Percentiles rank a stretch among this genome's conserved stretches.
Evolutionary conservation across 176 grass and related monocot species (phyloP).

Genomic region (Oryza meridionalis): DNA sequence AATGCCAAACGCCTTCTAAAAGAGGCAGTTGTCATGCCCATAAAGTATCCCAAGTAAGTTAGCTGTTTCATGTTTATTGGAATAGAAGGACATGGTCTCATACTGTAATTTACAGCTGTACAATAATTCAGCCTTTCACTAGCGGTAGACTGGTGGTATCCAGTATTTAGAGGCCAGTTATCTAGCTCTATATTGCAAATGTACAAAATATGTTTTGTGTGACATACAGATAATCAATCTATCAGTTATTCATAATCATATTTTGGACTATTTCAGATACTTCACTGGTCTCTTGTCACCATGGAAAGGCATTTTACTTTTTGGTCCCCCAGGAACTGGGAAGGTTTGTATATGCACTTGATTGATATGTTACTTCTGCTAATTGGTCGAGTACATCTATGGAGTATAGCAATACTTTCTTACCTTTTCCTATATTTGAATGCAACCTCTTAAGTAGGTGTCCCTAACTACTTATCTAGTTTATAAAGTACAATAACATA

Average conservation of each 20-base stretch:
- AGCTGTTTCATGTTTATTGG: constrained; percentile 9
- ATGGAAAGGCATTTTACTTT: constrained; percentile 67
- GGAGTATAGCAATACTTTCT: not conserved
- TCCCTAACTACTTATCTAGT: not conserved
- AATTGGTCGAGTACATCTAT: constrained; percentile 21
- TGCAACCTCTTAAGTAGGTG: not conserved
- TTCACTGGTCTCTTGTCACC: constrained; percentile 62
- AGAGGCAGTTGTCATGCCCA: constrained; percentile 97
- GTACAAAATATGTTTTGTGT: not conserved
- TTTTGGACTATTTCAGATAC: constrained; percentile 46
- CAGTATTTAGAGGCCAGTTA: constrained; percentile 1
- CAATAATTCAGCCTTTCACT: not conserved
- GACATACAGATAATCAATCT: not conserved
- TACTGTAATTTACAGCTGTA: not conserved
- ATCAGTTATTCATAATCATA: constrained; percentile 8
- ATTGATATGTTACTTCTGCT: constrained; percentile 16
- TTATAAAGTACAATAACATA: not conserved
- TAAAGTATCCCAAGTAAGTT: constrained; percentile 98
- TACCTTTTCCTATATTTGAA: not conserved
- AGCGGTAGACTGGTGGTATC: not conserved
- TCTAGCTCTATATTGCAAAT: not conserved
- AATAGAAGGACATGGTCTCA: not conserved
- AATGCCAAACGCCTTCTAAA: constrained; percentile 89
- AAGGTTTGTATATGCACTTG: constrained; percentile 41
- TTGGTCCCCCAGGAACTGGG: constrained; percentile 60